These are phyloP conservation scores for Diplodia intermedia DNA, from an alignment of 2,329 filamentous ascomycete genomes.

Conservation along the genomic window DNA sequence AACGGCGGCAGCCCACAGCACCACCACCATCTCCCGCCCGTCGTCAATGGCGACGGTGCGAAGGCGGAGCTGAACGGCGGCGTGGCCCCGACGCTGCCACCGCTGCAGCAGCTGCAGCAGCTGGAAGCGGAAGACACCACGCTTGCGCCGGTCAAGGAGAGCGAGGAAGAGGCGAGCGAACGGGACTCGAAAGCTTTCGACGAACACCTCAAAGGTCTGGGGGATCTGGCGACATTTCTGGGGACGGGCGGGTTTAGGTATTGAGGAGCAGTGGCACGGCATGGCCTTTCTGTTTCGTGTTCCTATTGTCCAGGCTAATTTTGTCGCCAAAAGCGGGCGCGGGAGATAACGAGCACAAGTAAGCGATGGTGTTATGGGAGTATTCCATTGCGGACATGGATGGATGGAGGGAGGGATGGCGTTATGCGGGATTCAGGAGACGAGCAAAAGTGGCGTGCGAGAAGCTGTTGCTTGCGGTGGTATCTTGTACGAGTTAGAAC, in stretches of 20 bases:
- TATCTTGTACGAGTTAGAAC: background rate
- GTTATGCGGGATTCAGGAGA: background rate
- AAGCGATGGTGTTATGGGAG: conserved; percentile 17
- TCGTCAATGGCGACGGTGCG: background rate
- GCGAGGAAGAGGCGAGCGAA: background rate
- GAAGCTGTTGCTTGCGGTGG: background rate
- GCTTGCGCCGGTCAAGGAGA: background rate
- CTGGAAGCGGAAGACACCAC: background rate
- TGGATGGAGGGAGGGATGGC: background rate
- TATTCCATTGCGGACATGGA: background rate
- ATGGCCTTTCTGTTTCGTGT: background rate
- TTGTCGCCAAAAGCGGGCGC: background rate
- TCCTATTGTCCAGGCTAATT: background rate
- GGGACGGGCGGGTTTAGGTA: conserved; percentile 20
- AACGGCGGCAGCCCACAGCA: conserved; percentile 8
- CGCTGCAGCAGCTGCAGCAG: background rate
- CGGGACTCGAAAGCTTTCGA: conserved; percentile 15
- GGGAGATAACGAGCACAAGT: background rate
- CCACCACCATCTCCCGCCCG: background rate
- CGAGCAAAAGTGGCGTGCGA: background rate
- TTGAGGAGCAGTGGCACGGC: background rate
- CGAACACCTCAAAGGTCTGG: conserved; percentile 18
- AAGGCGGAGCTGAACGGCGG: background rate
- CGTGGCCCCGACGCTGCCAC: background rate
- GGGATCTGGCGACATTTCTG: conserved; percentile 17